phyloP scores from a whole-genome alignment of 1,139 yeast species.

The Zygosaccharomyces sapae region DNA sequence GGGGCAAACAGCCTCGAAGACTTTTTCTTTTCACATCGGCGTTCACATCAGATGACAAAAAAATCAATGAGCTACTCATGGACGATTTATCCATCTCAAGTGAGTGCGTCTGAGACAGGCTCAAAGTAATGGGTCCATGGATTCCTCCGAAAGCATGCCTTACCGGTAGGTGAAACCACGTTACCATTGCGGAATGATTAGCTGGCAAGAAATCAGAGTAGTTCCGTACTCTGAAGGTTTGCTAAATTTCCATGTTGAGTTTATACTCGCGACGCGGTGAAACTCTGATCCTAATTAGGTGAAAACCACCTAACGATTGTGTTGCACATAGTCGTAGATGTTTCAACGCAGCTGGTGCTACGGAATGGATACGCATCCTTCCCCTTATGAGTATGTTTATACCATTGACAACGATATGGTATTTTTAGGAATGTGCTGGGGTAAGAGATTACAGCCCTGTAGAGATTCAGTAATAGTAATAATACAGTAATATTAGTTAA shows the following conservation, averaged over 20 bases:
- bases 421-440: too few species aligned
- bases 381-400: neutral
- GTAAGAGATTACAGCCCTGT: neutral
- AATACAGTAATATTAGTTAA: neutral
- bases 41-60: too few species aligned
- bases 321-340: neutral
- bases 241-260: neutral
- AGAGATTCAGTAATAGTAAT: neutral
- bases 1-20: neutral
- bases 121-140: too few species aligned
- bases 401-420: neutral
- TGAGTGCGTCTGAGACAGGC: too few species aligned
- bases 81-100: too few species aligned
- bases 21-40: too few species aligned
- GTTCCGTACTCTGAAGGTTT: too few species aligned
- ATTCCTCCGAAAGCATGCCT: too few species aligned
- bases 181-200: too few species aligned
- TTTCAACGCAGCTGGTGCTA: conserved; percentile 1
- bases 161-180: too few species aligned
- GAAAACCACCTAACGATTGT: conserved; percentile 1
- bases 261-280: conserved; percentile 6
- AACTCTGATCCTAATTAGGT: conserved; percentile 3
- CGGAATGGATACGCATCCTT: neutral
- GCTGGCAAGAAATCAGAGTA: too few species aligned
- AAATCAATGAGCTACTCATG: too few species aligned